phyloP scores from a whole-genome alignment of 768 basidiomycete species.

The Clathrus columnatus region DNA sequence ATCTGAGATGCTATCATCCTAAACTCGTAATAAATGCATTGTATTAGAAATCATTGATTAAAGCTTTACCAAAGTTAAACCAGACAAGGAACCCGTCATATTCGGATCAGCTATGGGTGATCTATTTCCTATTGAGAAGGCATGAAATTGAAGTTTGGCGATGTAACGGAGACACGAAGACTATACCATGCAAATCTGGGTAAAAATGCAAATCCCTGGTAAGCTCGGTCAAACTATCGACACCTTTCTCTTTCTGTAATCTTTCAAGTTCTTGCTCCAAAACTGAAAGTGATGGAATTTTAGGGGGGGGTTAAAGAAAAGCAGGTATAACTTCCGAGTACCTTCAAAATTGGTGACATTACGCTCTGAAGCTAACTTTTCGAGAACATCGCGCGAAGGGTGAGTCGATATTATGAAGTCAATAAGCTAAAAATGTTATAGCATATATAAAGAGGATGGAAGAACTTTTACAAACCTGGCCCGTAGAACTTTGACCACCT shows the following conservation, averaged over 20 bases:
- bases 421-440: conserved; percentile 51
- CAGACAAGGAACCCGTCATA: conserved; percentile 89
- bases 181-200: conserved; percentile 83
- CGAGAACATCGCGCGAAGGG: conserved; percentile 66
- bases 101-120: conserved; percentile 93
- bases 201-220: conserved; percentile 91
- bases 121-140: conserved; percentile 62
- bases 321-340: not conserved
- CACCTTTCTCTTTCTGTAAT: conserved; percentile 45
- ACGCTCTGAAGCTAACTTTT: conserved; percentile 49
- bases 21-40: not conserved
- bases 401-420: conserved; percentile 94
- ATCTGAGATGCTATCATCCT: conserved; percentile 69
- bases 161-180: not conserved
- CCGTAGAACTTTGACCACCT: conserved; percentile 96
- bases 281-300: conserved; percentile 33
- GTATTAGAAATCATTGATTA: not conserved
- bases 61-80: conserved; percentile 61
- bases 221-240: conserved; percentile 66
- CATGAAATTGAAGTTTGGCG: not conserved
- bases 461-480: conserved; percentile 46
- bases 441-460: not conserved
- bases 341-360: conserved; percentile 28
- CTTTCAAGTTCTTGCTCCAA: conserved; percentile 66
- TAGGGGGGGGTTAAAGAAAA: not conserved